Evolutionary conservation across 768 basidiomycete species (phyloP).

Genomic region (Suillus placidus): DNA sequence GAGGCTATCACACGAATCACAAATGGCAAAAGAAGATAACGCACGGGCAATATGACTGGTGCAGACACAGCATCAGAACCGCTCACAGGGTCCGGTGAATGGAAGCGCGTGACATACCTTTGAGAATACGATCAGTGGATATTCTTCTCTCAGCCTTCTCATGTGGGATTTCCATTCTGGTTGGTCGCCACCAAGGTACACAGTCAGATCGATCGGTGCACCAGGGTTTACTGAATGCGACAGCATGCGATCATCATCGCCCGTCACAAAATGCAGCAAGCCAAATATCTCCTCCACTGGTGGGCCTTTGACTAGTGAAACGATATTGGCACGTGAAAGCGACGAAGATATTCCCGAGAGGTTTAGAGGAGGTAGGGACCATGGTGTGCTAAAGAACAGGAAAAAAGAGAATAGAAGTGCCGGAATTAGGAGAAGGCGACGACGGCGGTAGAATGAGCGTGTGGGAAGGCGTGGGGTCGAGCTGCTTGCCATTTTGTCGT

Average conservation of each 20-base stretch:
- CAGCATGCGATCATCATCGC: constrained; percentile 43
- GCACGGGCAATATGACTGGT: constrained; percentile 75
- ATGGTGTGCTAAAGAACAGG: constrained; percentile 45
- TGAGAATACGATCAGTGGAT: constrained; percentile 80
- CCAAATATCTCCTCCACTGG: constrained; percentile 67
- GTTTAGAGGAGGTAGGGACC: constrained; percentile 43
- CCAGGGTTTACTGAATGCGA: constrained; percentile 45
- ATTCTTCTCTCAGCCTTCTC: constrained; percentile 44
- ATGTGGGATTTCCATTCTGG: constrained; percentile 46
- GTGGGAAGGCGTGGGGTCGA: background rate
- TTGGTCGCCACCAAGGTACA: constrained; percentile 43
- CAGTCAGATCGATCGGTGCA: constrained; percentile 49
- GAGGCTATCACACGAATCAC: background rate
- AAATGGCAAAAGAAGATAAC: constrained; percentile 27
- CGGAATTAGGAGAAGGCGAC: constrained; percentile 48
- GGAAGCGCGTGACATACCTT: constrained; percentile 52
- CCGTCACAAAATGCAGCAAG: constrained; percentile 64
- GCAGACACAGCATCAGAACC: constrained; percentile 9
- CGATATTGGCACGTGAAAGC: constrained; percentile 44
- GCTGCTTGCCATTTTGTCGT: background rate
- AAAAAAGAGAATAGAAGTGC: constrained; percentile 38
- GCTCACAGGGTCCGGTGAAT: background rate
- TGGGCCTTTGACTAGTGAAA: constrained; percentile 39
- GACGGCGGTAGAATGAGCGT: constrained; percentile 38
- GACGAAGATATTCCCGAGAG: constrained; percentile 35